Evolutionary conservation across 2,329 filamentous ascomycete species (phyloP).

Genomic region (Exophiala sideris): DNA sequence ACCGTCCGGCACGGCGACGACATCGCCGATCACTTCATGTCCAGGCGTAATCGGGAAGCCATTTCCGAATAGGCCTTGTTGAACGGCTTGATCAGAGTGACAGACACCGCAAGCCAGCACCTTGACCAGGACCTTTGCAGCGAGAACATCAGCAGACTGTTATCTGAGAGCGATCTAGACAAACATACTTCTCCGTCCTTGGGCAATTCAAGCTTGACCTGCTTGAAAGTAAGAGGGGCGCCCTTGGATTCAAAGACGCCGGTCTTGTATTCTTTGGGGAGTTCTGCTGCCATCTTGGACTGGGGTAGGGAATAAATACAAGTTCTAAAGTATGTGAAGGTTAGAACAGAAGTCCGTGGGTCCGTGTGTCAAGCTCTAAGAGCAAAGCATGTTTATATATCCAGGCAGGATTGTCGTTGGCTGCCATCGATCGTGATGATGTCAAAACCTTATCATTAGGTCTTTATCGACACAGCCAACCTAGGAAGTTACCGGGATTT

Average conservation of each 20-base stretch:
- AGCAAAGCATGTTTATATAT: too few species aligned
- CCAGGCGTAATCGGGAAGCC: constrained; percentile 63
- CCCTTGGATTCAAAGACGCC: constrained; percentile 57
- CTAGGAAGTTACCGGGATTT: too few species aligned
- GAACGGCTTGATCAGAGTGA: constrained; percentile 56
- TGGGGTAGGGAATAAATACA: too few species aligned
- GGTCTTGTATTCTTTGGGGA: constrained; percentile 66
- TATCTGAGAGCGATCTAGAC: background rate
- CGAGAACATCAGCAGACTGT: background rate
- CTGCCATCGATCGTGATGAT: too few species aligned
- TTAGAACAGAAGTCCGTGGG: too few species aligned
- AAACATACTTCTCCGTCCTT: constrained; percentile 52
- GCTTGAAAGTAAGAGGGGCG: constrained; percentile 55
- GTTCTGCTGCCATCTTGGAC: constrained; percentile 23
- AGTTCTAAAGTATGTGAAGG: too few species aligned
- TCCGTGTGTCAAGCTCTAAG: too few species aligned
- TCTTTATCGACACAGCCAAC: too few species aligned
- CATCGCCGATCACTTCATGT: constrained; percentile 68
- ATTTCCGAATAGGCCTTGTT: constrained; percentile 52
- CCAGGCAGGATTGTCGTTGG: too few species aligned
- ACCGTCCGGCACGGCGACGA: constrained; percentile 58
- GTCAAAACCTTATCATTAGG: too few species aligned
- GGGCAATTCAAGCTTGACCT: constrained; percentile 58
- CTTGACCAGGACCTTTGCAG: constrained; percentile 55
- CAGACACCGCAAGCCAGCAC: constrained; percentile 71